These are phyloP conservation scores for Fraxinus greggii DNA, from an alignment of 305 asterid species.

Conservation along the genomic window DNA sequence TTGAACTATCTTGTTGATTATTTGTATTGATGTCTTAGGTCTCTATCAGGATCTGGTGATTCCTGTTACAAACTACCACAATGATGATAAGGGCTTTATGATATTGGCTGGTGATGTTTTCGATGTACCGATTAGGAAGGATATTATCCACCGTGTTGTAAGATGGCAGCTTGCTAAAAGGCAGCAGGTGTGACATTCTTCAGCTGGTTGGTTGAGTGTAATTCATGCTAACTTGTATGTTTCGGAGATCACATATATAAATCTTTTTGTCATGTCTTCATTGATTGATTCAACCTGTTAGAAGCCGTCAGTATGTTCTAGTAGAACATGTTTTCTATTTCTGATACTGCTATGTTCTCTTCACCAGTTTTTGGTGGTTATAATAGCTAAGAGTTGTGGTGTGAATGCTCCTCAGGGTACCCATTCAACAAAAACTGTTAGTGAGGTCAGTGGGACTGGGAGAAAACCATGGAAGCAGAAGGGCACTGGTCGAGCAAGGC, in stretches of 20 bases:
- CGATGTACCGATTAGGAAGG: slow-evolving; percentile 86
- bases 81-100: slow-evolving; percentile 82
- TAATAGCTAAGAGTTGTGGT: slow-evolving; percentile 17
- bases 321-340: neutral
- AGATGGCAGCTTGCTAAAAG: slow-evolving; percentile 97
- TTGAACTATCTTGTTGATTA: neutral
- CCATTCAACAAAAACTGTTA: slow-evolving; percentile 82
- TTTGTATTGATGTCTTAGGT: slow-evolving; percentile 46
- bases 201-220: slow-evolving; percentile 14
- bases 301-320: neutral
- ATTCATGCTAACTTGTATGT: neutral
- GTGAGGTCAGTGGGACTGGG: slow-evolving; percentile 96
- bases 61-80: slow-evolving; percentile 69
- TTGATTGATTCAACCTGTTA: neutral
- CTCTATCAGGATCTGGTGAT: slow-evolving; percentile 69
- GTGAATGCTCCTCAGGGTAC: slow-evolving; percentile 56
- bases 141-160: slow-evolving; percentile 89
- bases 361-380: neutral
- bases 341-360: neutral
- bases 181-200: slow-evolving; percentile 56
- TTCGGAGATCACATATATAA: neutral
- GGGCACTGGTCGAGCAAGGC: slow-evolving; percentile 95
- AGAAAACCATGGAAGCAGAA: slow-evolving; percentile 86
- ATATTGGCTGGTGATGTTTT: slow-evolving; percentile 89
- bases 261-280: neutral